A percentile compares a stretch with the other conserved stretches of the same genome.
Evolutionary conservation across 768 basidiomycete genomes (phyloP).

Genomic region (Xerocomellus intermedius): DNA sequence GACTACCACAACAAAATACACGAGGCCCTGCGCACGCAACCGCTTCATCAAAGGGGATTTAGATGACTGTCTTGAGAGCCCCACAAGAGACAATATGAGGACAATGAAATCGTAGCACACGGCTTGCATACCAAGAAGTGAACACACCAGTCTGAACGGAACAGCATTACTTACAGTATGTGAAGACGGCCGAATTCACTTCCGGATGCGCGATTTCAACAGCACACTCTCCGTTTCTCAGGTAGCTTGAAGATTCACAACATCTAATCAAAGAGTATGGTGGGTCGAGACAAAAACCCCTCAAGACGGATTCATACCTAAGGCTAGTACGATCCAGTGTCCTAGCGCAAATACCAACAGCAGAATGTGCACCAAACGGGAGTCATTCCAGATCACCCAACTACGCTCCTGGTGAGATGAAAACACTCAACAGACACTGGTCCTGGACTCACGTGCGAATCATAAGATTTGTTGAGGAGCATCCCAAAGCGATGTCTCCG

Average conservation of each 20-base stretch:
- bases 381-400: conserved; percentile 29
- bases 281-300: not conserved
- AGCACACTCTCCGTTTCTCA: not conserved
- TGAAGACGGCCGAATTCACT: conserved; percentile 3
- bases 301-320: conserved; percentile 5
- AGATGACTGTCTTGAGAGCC: conserved; percentile 13
- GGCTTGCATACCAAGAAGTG: conserved; percentile 12
- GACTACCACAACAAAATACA: conserved; percentile 19
- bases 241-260: conserved; percentile 4
- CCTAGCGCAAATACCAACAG: conserved; percentile 11
- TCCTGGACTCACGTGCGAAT: conserved; percentile 26
- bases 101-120: conserved; percentile 21
- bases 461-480: conserved; percentile 26
- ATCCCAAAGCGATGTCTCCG: conserved; percentile 16
- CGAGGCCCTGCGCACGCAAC: conserved; percentile 19
- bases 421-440: not conserved
- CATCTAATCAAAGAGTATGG: conserved; percentile 10
- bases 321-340: conserved; percentile 23
- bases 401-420: conserved; percentile 8
- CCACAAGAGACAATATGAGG: conserved; percentile 16
- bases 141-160: not conserved
- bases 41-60: conserved; percentile 17
- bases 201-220: not conserved
- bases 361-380: conserved; percentile 14
- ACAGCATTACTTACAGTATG: conserved; percentile 19